Percentiles rank a stretch among this genome's conserved stretches.
Conservation (phyloP, 2,329 filamentous ascomycete genomes). For the Fusarium mexicanum region DNA sequence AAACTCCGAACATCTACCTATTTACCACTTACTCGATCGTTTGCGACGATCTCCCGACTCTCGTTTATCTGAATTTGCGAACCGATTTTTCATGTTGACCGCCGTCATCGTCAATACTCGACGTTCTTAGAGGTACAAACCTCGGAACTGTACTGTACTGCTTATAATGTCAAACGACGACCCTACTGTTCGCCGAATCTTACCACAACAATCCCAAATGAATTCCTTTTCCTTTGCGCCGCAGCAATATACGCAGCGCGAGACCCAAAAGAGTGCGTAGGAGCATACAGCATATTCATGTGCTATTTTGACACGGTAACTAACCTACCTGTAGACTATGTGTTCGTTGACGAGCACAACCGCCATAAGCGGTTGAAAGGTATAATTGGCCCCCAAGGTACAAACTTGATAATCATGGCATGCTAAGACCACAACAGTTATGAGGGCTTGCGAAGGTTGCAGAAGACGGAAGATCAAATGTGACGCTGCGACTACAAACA, state of each 20-base stretch:
- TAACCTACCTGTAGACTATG: conserved; percentile 76
- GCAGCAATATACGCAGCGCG: conserved; percentile 63
- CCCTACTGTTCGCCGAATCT: conserved; percentile 66
- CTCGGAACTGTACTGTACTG: conserved; percentile 29
- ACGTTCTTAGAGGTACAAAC: conserved; percentile 39
- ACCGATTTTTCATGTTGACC: conserved; percentile 47
- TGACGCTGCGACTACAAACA: conserved; percentile 95
- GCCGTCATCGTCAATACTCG: conserved; percentile 19
- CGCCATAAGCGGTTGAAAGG: conserved; percentile 96
- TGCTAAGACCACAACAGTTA: conserved; percentile 66
- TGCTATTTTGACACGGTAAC: not conserved
- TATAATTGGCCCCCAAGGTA: conserved; percentile 52
- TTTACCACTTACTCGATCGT: conserved; percentile 6
- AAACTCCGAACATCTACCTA: conserved; percentile 1
- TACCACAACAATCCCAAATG: conserved; percentile 70
- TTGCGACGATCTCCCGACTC: conserved; percentile 8
- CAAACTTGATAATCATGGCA: not conserved
- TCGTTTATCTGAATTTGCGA: conserved; percentile 20
- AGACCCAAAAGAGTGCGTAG: conserved; percentile 83
- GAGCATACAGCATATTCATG: conserved; percentile 14
- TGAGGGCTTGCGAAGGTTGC: conserved; percentile 97
- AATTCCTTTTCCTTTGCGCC: conserved; percentile 81
- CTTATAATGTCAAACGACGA: conserved; percentile 68
- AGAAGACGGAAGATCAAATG: conserved; percentile 97
- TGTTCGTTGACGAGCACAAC: conserved; percentile 99